Conservation (phyloP, 208 protist genomes). For the Crithidia bombi region DNA sequence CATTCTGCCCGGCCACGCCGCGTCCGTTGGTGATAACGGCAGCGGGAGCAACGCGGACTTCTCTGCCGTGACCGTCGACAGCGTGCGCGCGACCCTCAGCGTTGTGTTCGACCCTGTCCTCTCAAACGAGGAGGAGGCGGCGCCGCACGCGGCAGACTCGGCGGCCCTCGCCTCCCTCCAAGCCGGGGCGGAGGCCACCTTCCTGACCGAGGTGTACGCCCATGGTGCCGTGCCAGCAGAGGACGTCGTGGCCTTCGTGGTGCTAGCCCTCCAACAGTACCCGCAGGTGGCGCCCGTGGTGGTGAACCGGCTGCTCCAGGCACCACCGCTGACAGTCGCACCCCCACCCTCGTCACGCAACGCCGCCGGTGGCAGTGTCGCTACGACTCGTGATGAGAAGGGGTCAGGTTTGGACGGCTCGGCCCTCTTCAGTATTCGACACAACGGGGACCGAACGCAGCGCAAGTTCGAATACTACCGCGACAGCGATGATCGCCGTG, state of each 20-base stretch:
- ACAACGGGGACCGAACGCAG: slow-evolving; percentile 36
- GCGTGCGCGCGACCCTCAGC: slow-evolving; percentile 30
- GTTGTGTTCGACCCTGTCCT: slow-evolving; percentile 31
- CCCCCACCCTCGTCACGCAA: not conserved
- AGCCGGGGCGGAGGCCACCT: slow-evolving; percentile 29
- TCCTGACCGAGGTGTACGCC: slow-evolving; percentile 26
- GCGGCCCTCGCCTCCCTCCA: slow-evolving; percentile 8
- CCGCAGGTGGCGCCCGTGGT: slow-evolving; percentile 29
- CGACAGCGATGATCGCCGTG: slow-evolving; percentile 61
- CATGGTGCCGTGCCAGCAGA: slow-evolving; percentile 35
- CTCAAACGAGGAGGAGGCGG: slow-evolving; percentile 13
- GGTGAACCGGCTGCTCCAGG: slow-evolving; percentile 23
- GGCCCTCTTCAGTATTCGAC: slow-evolving; percentile 36
- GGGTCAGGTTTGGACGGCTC: not conserved
- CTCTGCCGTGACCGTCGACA: slow-evolving; percentile 31
- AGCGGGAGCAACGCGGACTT: not conserved
- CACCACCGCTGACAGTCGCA: slow-evolving; percentile 17
- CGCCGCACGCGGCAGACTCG: not conserved
- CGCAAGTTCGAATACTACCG: slow-evolving; percentile 71
- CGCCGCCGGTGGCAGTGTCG: not conserved
- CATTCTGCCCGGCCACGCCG: not conserved
- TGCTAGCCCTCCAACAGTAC: slow-evolving; percentile 51
- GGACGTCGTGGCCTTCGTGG: slow-evolving; percentile 49
- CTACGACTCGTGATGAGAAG: too few relatives aligned
- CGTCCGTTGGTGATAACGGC: not conserved